A percentile compares a stretch with the other conserved stretches of the same genome.
Conservation (phyloP, 2,329 filamentous ascomycete species). For the Talaromyces sp. region DNA sequence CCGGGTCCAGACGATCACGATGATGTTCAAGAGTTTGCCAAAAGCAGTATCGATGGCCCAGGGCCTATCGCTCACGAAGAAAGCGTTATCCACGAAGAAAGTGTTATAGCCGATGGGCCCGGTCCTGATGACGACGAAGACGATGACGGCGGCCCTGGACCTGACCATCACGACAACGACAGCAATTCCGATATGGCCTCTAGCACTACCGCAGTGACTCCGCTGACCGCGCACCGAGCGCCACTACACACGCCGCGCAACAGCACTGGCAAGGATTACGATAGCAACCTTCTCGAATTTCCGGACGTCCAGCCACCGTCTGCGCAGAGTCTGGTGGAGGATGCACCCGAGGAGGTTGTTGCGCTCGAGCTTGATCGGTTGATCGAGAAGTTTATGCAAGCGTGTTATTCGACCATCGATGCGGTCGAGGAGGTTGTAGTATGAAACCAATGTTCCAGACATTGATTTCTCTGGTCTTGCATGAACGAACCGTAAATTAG, state of each 20-base stretch:
- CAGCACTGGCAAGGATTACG: not conserved
- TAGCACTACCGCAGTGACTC: constrained; percentile 1
- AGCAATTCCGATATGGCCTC: constrained; percentile 7
- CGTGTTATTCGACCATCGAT: constrained; percentile 10
- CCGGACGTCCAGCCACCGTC: constrained; percentile 36
- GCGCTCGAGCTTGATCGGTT: constrained; percentile 38
- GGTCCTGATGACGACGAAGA: not conserved
- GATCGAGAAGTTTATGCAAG: constrained; percentile 19
- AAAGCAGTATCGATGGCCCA: constrained; percentile 3
- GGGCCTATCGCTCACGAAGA: not conserved
- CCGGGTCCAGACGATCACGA: constrained; percentile 52
- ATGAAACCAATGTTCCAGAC: too few relatives aligned
- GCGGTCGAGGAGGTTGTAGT: constrained; percentile 8
- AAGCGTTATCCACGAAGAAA: constrained; percentile 10
- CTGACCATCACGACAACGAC: constrained; percentile 9
- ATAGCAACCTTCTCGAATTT: constrained; percentile 25
- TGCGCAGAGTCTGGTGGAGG: constrained; percentile 33
- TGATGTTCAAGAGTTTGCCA: constrained; percentile 17
- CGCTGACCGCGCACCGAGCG: constrained; percentile 7
- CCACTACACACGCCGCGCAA: not conserved
- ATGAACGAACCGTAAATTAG: not conserved
- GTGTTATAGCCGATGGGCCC: not conserved
- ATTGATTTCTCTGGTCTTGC: too few relatives aligned
- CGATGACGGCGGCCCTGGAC: not conserved
- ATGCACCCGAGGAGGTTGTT: constrained; percentile 32